phyloP scores from a whole-genome alignment of 2,329 filamentous ascomycete species.

The Ceratocystis lukuohia region DNA sequence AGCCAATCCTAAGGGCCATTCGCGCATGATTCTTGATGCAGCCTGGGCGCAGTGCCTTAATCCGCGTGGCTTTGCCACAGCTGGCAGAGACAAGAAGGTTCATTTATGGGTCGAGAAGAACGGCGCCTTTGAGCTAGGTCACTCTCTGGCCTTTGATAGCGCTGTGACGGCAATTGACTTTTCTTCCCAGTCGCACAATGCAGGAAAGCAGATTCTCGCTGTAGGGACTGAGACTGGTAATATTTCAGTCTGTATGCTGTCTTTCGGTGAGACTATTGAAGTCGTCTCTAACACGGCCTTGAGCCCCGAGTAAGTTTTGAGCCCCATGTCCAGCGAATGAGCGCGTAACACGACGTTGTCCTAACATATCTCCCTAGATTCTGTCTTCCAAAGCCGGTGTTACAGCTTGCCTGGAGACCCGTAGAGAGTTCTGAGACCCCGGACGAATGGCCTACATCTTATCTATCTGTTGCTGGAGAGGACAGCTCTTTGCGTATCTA shows the following conservation, averaged over 20 bases:
- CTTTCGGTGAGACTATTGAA: constrained; percentile 1
- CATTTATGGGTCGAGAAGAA: constrained; percentile 48
- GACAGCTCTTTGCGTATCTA: constrained; percentile 49
- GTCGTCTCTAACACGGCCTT: constrained; percentile 12
- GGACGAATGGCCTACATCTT: constrained; percentile 29
- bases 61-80: constrained; percentile 59
- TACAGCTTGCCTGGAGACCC: constrained; percentile 58
- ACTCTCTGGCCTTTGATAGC: constrained; percentile 37
- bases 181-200: constrained; percentile 25
- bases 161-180: constrained; percentile 64
- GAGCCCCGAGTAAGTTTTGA: constrained; percentile 13
- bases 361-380: constrained; percentile 27
- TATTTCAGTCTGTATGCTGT: constrained; percentile 23
- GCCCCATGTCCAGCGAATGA: not conserved
- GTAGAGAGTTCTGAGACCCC: constrained; percentile 19
- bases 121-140: constrained; percentile 20
- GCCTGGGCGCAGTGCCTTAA: constrained; percentile 56
- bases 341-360: not conserved
- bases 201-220: constrained; percentile 32
- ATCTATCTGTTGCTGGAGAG: constrained; percentile 41
- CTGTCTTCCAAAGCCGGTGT: constrained; percentile 50
- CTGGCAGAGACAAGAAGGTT: constrained; percentile 75
- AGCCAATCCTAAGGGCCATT: constrained; percentile 70
- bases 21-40: constrained; percentile 81
- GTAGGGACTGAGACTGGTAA: constrained; percentile 44